phyloP scores from a whole-genome alignment of 345 rosid species.

The Populus nigra region DNA sequence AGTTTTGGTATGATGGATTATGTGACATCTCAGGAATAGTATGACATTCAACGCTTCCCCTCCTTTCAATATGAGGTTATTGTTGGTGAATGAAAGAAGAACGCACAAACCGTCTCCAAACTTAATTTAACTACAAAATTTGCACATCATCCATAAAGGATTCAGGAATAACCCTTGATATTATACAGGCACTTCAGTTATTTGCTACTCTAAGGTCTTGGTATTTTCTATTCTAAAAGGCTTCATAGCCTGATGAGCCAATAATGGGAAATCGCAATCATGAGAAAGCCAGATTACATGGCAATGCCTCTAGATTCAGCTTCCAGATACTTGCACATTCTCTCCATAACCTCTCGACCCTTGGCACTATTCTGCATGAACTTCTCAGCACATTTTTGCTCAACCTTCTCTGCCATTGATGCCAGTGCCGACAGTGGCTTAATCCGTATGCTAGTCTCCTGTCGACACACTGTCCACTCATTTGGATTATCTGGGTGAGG shows the following conservation, averaged over 20 bases:
- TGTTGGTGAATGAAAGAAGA: too few species aligned
- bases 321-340: constrained; percentile 92
- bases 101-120: too few species aligned
- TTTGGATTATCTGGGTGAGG: constrained; percentile 87
- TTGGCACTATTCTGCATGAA: constrained; percentile 90
- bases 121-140: constrained; percentile 3
- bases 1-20: too few species aligned
- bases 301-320: constrained; percentile 67
- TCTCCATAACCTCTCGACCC: constrained; percentile 96
- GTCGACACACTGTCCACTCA: constrained; percentile 77
- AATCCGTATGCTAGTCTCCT: constrained; percentile 84
- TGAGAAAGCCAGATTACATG: constrained; percentile 26
- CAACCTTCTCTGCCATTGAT: constrained; percentile 96
- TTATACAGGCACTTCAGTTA: neutral
- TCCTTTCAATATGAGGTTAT: too few species aligned
- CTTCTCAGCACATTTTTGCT: constrained; percentile 81
- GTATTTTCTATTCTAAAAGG: constrained; percentile 13
- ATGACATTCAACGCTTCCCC: too few species aligned
- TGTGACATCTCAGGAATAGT: too few species aligned
- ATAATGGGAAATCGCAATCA: neutral
- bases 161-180: neutral
- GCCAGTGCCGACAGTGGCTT: constrained; percentile 88
- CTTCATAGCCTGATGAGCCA: neutral
- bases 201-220: neutral
- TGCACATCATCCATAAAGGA: neutral